Conservation (phyloP, 2,329 filamentous ascomycete genomes). For the Dichotomopilus funicola region DNA sequence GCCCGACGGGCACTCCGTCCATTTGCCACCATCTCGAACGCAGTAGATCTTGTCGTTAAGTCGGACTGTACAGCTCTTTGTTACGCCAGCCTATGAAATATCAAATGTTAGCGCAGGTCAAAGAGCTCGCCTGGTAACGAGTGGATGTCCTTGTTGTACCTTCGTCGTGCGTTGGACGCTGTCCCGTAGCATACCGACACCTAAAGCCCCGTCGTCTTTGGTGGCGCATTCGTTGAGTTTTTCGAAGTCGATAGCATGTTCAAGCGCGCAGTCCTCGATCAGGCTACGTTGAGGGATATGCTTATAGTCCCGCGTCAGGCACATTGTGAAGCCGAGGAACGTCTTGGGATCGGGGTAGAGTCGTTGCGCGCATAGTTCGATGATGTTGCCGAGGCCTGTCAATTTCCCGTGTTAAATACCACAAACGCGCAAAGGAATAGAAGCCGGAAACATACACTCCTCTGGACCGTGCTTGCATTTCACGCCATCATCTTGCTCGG, state of each 20-base stretch:
- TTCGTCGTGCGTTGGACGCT: conserved; percentile 59
- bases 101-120: not conserved
- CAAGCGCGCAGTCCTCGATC: conserved; percentile 79
- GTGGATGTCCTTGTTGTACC: conserved; percentile 33
- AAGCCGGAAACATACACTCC: conserved; percentile 51
- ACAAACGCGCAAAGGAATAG: not conserved
- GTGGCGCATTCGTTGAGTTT: conserved; percentile 76
- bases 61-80: conserved; percentile 70
- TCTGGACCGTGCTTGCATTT: conserved; percentile 81
- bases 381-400: conserved; percentile 74
- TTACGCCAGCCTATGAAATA: conserved; percentile 50
- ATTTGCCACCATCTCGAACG: conserved; percentile 70
- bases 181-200: conserved; percentile 58
- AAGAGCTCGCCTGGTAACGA: not conserved
- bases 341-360: conserved; percentile 81
- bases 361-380: conserved; percentile 82
- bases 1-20: conserved; percentile 71
- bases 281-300: conserved; percentile 73
- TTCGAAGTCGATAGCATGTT: conserved; percentile 81
- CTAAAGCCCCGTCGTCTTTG: conserved; percentile 65
- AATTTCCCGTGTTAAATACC: not conserved
- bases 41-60: conserved; percentile 77
- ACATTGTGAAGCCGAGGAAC: conserved; percentile 90
- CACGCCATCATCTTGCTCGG: conserved; percentile 76
- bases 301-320: conserved; percentile 68